Evolutionary conservation across 768 basidiomycete genomes (phyloP).

Genomic region (Pisolithus tinctorius): DNA sequence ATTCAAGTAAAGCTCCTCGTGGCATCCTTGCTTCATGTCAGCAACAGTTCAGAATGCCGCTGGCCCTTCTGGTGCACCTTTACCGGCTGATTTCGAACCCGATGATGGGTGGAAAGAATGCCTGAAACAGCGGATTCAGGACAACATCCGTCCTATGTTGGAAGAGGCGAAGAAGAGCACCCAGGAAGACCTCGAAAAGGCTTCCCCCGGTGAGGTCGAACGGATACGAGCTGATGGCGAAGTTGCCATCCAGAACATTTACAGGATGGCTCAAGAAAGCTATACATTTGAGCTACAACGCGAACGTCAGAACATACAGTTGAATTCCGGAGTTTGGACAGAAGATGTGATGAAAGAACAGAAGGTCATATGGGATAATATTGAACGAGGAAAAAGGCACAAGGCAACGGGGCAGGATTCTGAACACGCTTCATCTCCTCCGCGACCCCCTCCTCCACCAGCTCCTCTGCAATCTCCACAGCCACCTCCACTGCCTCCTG

Average conservation of each 20-base stretch:
- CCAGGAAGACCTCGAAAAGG: conserved; percentile 42
- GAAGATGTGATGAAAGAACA: conserved; percentile 31
- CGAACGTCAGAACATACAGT: conserved; percentile 45
- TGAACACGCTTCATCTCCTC: background rate
- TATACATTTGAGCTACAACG: conserved; percentile 38
- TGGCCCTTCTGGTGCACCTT: conserved; percentile 5
- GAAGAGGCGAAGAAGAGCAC: conserved; percentile 59
- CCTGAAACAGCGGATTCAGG: conserved; percentile 47
- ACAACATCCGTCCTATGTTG: conserved; percentile 33
- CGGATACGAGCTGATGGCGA: conserved; percentile 34
- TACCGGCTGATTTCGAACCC: conserved; percentile 35
- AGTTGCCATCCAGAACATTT: conserved; percentile 37
- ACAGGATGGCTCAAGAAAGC: conserved; percentile 39
- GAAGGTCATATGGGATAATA: conserved; percentile 41
- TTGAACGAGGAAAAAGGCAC: conserved; percentile 33
- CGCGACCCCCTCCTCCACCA: conserved; percentile 3
- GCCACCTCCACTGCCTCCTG: background rate
- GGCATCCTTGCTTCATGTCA: conserved; percentile 15
- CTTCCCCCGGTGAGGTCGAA: conserved; percentile 29
- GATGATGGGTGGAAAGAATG: conserved; percentile 48
- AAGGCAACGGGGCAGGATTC: conserved; percentile 5
- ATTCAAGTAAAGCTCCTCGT: conserved; percentile 1
- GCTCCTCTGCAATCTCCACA: background rate
- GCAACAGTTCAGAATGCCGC: conserved; percentile 15
- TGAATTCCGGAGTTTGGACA: conserved; percentile 38